Evolutionary conservation across 2,329 filamentous ascomycete species (phyloP).

Genomic region (Sporothrix globosa): DNA sequence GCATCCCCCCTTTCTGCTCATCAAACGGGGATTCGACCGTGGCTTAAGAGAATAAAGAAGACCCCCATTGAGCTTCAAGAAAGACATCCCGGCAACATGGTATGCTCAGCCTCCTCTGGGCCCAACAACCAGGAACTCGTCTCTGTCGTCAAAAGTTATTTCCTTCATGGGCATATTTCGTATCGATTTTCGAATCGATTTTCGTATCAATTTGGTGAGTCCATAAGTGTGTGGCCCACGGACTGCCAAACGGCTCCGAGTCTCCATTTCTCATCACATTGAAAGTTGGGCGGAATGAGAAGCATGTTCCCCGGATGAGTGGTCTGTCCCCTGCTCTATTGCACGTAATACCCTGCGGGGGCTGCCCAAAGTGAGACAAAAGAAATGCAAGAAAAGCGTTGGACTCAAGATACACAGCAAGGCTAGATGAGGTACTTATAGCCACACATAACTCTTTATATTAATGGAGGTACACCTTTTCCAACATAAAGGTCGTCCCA

Average conservation of each 20-base stretch:
- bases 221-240: background rate
- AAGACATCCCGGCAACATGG: background rate
- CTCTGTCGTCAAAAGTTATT: background rate
- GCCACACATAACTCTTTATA: background rate
- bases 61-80: background rate
- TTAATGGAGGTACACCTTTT: background rate
- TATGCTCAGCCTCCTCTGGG: background rate
- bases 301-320: background rate
- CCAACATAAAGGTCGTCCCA: too few relatives aligned
- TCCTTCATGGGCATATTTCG: background rate
- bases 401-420: background rate
- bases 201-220: background rate
- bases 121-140: constrained; percentile 15
- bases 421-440: background rate
- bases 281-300: background rate
- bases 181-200: background rate
- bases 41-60: background rate
- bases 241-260: constrained; percentile 1
- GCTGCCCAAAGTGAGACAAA: background rate
- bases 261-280: background rate
- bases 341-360: background rate
- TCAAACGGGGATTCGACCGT: background rate
- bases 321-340: background rate
- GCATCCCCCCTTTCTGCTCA: background rate
- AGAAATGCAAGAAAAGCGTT: background rate